Percentiles rank a stretch among this genome's conserved stretches.
Evolutionary conservation across 306 rosid species (phyloP).

Genomic region (Alnus glutinosa): DNA sequence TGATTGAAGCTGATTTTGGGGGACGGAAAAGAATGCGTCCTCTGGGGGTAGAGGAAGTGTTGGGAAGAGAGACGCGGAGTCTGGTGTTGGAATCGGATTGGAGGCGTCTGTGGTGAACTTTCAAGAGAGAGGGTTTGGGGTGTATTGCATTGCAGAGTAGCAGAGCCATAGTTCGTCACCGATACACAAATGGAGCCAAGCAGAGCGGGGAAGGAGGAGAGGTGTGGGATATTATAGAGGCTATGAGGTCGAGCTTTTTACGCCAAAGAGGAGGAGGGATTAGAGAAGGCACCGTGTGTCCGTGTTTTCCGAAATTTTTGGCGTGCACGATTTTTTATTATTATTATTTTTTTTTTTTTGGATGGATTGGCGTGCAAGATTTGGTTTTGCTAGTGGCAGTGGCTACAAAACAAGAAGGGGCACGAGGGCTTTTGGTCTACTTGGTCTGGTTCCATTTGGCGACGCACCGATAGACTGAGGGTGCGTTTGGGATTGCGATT

Average conservation of each 20-base stretch:
- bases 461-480: no score
- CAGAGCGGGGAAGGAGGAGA: neutral
- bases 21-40: constrained; percentile 32
- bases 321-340: constrained; percentile 1
- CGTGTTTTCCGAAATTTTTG: neutral
- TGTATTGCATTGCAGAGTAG: constrained; percentile 38
- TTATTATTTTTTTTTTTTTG: no score
- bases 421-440: no score
- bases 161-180: constrained; percentile 44
- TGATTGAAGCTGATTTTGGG: constrained; percentile 56
- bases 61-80: constrained; percentile 21
- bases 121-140: constrained; percentile 17
- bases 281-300: neutral
- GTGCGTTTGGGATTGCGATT: no score
- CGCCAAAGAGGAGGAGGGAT: neutral
- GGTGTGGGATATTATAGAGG: constrained; percentile 16
- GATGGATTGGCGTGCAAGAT: constrained; percentile 3
- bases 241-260: constrained; percentile 21
- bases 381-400: no score
- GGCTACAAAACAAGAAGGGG: no score
- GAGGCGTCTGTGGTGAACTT: constrained; percentile 12
- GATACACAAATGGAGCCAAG: neutral
- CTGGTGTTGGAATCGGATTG: constrained; percentile 19
- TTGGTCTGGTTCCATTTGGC: no score
- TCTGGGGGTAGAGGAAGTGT: constrained; percentile 13